Percentiles rank a stretch among this genome's conserved stretches.
phyloP scores from a whole-genome alignment of 192 early-diverging fungal genomes.

The Mortierella antarctica region DNA sequence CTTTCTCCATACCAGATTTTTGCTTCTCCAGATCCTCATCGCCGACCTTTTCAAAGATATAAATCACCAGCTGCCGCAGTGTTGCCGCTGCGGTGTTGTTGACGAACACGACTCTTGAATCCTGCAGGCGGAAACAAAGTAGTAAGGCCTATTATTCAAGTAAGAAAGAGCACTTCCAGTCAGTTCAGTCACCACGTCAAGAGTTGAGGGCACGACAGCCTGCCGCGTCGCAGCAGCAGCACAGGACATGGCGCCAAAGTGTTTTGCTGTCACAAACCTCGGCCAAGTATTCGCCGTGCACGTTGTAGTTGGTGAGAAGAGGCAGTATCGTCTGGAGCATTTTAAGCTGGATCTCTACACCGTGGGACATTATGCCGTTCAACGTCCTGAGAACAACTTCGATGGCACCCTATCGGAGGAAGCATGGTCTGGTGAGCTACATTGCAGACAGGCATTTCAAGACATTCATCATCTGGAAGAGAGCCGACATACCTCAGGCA shows the following conservation, averaged over 20 bases:
- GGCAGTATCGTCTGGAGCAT: constrained; percentile 93
- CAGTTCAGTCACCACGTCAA: neutral
- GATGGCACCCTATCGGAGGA: constrained; percentile 61
- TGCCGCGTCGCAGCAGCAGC: neutral
- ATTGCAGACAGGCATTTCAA: neutral
- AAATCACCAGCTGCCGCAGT: constrained; percentile 83
- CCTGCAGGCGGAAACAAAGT: constrained; percentile 86
- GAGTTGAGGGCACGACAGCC: neutral
- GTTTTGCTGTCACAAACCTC: constrained; percentile 62
- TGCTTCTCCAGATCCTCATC: constrained; percentile 64
- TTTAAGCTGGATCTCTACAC: constrained; percentile 92
- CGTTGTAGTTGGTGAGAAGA: constrained; percentile 84
- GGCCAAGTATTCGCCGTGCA: constrained; percentile 85
- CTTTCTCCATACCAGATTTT: constrained; percentile 31
- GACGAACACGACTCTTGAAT: constrained; percentile 83
- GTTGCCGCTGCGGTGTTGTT: constrained; percentile 91
- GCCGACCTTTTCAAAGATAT: constrained; percentile 86
- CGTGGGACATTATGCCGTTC: constrained; percentile 72
- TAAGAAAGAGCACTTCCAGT: neutral
- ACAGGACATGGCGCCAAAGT: too few species aligned
- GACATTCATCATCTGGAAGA: neutral
- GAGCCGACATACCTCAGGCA: constrained; percentile 67
- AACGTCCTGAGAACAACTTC: constrained; percentile 74
- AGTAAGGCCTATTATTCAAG: constrained; percentile 68
- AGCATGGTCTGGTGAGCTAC: neutral